Base-by-base conservation (phyloP, 1,284 basidiomycete genomes). In the Irpex lacteus region DNA sequence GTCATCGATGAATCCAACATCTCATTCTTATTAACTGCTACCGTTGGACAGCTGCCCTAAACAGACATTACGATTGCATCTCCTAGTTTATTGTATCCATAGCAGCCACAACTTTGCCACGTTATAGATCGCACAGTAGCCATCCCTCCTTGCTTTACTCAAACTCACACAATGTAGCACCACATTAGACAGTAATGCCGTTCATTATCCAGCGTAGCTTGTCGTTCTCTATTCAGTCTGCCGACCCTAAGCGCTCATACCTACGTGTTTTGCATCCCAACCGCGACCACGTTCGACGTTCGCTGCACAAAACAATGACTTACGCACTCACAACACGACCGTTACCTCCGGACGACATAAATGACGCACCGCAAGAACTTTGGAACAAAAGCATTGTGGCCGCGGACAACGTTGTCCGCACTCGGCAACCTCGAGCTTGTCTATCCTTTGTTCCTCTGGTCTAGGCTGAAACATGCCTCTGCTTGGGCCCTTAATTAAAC, bases 1-100 rank as follows among this genome's bases (percentile, higher is more conserved):
- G 59, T 59, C 3, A 37, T 59, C 26, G 49, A 37, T 26, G 36
- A 50, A 19, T 59, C 61, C 50, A 60, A 60, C 40, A 26, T 66
- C 26, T 18, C 59, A 3, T 63, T 56, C 65, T 49, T 66, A 44
- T 44, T 66, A 18, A 66, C 65, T 7, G 65, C 65, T 34, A 61
- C 62, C 11, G 36, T 63, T 36, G 50, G 52, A 21, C 53, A 62
- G 26, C 19, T 36, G 40, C 21, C 61, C 34, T 49, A 34, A 61
- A 26, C 54, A 11, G 26, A 19, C 11, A 11, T 34, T 9, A 9
- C 4, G 15, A 44, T 44, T 34, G 13, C 54, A 52, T 3, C 34
- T 26, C 26, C 26, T 26, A 26, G 26, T 36, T 26, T 34, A 56
- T 34, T 56, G 54, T 56, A 56, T 32, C 54, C 21, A 34, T 56